Base-by-base conservation (phyloP, 108 stramenopile genomes). In the Pseudonitzschia pungens region DNA sequence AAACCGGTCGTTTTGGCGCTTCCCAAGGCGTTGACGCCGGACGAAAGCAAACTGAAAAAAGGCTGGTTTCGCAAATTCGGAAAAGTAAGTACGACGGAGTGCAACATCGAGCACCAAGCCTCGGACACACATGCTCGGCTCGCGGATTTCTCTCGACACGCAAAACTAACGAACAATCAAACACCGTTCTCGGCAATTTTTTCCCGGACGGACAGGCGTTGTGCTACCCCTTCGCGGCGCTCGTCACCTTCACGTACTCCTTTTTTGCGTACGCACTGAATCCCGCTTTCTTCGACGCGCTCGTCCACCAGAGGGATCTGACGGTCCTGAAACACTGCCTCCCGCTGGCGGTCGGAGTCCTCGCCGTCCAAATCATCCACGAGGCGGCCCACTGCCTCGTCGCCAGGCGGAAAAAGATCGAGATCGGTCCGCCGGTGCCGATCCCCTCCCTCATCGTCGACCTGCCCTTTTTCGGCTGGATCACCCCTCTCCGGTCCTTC, bases 401-500 rank as follows among this genome's bases (percentile, higher is more conserved):
- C 1, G 92, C 92, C 10, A 83, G 80, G 44, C 70, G 69, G 22
- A 67, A 74, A 20, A 60, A 71, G 21, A 81, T 91, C 1, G 76
- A 81, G 70, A 73, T 88, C 31, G 93, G 90, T 10, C 28, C 28
- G 12, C 90, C 93, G 10, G 77, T 87, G 0, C 89, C 88, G 10
- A 32, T 94, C 8, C 90, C 89, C 41, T 90, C 90, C 9, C 31
- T 43, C 40, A 62, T 85, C 6, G 86, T 87, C 21, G 69, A 68
- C 20, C 32, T 56, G 22, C 66, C 66, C 16, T 57, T 70, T 14
- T 89, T 89, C 75, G 90, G 87, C 14, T 85, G 77, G 44, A 84
- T 89, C 51, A 91, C 88, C 0, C 87, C 86, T 10, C 62, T 91
- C 44, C 59, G 82, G 64, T 90, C 90, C 10, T 94, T 94, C 74